phyloP scores from a whole-genome alignment of 208 protist species.

The Perkinsela sp. region DNA sequence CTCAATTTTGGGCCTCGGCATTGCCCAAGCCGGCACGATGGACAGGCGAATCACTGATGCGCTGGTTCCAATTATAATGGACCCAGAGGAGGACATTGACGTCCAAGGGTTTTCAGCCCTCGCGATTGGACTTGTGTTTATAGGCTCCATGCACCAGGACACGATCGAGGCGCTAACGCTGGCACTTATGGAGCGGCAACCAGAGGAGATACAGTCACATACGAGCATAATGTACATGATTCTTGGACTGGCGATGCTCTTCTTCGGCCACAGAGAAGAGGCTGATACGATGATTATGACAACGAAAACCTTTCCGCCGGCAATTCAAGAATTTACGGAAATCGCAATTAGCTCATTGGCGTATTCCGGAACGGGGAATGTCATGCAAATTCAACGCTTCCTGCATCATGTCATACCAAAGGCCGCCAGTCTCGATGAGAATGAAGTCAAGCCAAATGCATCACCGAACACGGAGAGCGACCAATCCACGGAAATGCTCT shows the following conservation, averaged over 20 bases:
- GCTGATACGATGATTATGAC: conserved; percentile 73
- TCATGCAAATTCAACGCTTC: conserved; percentile 86
- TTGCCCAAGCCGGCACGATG: conserved; percentile 82
- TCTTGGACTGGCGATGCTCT: conserved; percentile 76
- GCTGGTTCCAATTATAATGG: conserved; percentile 67
- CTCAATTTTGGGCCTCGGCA: conserved; percentile 76
- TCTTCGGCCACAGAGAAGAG: conserved; percentile 67
- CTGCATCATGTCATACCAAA: conserved; percentile 50
- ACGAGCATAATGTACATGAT: conserved; percentile 59
- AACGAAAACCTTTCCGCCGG: conserved; percentile 26
- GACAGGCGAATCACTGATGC: conserved; percentile 76
- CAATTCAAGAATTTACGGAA: conserved; percentile 55
- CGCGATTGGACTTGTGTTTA: conserved; percentile 80
- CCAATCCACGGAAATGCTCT: conserved; percentile 5
- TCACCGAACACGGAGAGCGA: conserved; percentile 10
- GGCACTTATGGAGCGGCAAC: conserved; percentile 55
- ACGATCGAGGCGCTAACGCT: conserved; percentile 69
- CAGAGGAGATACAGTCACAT: conserved; percentile 18
- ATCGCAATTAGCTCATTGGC: conserved; percentile 83
- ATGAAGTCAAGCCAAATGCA: conserved; percentile 22
- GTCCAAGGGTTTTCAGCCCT: conserved; percentile 71
- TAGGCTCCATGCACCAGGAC: conserved; percentile 77
- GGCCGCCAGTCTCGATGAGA: conserved; percentile 55
- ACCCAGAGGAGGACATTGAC: conserved; percentile 64
- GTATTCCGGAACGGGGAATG: conserved; percentile 93